A percentile compares a stretch with the other conserved stretches of the same genome.
Conservation (phyloP, 1,284 basidiomycete species). For the Ceratobasidium sp. region DNA sequence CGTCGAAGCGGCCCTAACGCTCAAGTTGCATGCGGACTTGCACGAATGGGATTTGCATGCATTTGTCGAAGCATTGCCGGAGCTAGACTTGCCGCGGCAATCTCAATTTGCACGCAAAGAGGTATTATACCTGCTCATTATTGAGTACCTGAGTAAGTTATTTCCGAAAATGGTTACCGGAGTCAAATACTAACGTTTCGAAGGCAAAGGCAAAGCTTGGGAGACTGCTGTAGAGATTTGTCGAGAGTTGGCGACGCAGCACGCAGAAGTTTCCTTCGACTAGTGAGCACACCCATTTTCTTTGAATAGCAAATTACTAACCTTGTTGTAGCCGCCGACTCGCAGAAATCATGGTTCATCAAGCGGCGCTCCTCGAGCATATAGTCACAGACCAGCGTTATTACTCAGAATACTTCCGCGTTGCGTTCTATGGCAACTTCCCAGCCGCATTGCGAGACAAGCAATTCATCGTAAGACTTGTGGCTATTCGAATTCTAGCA, state of each 20-base stretch:
- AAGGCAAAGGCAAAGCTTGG: conserved; percentile 95
- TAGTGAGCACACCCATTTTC: conserved; percentile 64
- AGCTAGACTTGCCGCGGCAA: conserved; percentile 87
- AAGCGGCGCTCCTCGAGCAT: conserved; percentile 82
- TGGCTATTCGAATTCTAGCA: background rate
- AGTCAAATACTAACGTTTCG: conserved; percentile 16
- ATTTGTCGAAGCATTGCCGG: conserved; percentile 84
- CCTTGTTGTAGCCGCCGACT: conserved; percentile 65
- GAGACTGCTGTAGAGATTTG: conserved; percentile 94
- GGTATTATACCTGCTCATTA: conserved; percentile 81
- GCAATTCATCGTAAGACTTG: conserved; percentile 75
- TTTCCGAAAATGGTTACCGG: no score
- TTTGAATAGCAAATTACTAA: conserved; percentile 2
- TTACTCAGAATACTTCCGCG: conserved; percentile 91
- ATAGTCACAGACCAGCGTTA: conserved; percentile 84
- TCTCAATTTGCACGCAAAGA: conserved; percentile 95
- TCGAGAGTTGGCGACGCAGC: conserved; percentile 85
- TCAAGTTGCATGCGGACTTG: conserved; percentile 92
- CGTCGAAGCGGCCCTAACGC: conserved; percentile 89
- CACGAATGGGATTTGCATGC: conserved; percentile 87
- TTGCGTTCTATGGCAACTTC: conserved; percentile 92
- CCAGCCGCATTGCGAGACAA: conserved; percentile 83
- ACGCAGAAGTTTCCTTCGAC: conserved; percentile 86
- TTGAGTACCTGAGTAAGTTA: conserved; percentile 84
- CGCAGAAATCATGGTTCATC: conserved; percentile 83